Evolutionary conservation across 805 yeast genomes (phyloP).

Genomic region (Metschnikowia gruessii): DNA sequence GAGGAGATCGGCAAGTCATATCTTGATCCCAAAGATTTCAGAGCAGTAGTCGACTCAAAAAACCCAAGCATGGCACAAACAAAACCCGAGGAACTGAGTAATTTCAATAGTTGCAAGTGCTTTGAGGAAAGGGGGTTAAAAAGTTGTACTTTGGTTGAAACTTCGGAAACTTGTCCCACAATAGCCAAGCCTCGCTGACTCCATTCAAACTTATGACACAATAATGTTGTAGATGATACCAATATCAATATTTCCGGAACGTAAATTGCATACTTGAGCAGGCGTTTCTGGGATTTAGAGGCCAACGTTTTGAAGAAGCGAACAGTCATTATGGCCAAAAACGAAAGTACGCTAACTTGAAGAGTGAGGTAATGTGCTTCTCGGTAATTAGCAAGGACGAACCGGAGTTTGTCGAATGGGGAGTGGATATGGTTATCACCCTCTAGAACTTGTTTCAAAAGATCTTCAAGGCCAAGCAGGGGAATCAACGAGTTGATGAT

Average conservation of each 20-base stretch:
- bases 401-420: conserved; percentile 65
- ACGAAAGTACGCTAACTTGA: conserved; percentile 52
- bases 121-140: conserved; percentile 54
- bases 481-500: conserved; percentile 63
- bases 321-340: conserved; percentile 45
- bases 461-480: conserved; percentile 60
- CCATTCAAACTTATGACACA: conserved; percentile 50
- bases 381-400: conserved; percentile 47
- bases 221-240: conserved; percentile 57
- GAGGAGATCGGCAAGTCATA: conserved; percentile 72
- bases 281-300: conserved; percentile 10
- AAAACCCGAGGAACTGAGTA: conserved; percentile 65
- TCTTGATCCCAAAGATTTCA: conserved; percentile 77
- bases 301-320: conserved; percentile 38
- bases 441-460: conserved; percentile 39
- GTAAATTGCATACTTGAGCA: conserved; percentile 46
- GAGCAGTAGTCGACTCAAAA: conserved; percentile 90
- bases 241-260: conserved; percentile 83
- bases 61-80: conserved; percentile 84
- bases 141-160: conserved; percentile 45
- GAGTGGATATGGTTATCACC: conserved; percentile 46
- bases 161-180: conserved; percentile 60
- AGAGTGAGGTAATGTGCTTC: conserved; percentile 60
- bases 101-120: conserved; percentile 48
- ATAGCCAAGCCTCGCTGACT: conserved; percentile 56